Conservation (phyloP, 495 filamentous ascomycete genomes). For the Aspergillus nanangensis region DNA sequence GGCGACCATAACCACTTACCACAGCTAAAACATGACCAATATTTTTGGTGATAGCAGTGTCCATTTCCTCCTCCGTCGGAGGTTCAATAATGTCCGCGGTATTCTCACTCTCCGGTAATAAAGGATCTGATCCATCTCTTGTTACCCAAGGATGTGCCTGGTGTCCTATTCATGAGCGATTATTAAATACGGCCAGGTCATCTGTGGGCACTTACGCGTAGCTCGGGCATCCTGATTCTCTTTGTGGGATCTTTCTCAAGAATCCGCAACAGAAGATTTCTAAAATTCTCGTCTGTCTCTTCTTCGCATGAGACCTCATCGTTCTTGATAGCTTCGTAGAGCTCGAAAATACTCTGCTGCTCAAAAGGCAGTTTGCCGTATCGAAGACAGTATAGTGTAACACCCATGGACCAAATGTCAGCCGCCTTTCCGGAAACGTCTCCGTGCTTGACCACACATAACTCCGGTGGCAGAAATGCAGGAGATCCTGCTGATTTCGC, state of each 20-base stretch:
- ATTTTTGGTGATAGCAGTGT: conserved; percentile 83
- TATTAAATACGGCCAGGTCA: not conserved
- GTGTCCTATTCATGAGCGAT: conserved; percentile 10
- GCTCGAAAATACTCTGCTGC: conserved; percentile 68
- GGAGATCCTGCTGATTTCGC: conserved; percentile 93
- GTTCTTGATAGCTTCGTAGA: conserved; percentile 82
- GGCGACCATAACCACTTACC: conserved; percentile 47
- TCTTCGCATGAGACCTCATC: conserved; percentile 47
- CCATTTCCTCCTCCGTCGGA: conserved; percentile 85
- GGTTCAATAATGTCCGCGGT: conserved; percentile 70
- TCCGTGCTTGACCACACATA: conserved; percentile 86
- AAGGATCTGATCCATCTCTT: conserved; percentile 68
- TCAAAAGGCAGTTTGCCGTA: conserved; percentile 88
- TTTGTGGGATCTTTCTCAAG: conserved; percentile 74
- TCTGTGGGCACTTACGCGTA: conserved; percentile 58
- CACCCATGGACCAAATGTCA: conserved; percentile 98
- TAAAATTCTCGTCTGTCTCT: conserved; percentile 53
- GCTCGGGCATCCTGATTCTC: conserved; percentile 73
- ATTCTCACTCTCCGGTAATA: conserved; percentile 82
- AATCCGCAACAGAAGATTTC: conserved; percentile 61
- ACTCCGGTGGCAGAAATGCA: conserved; percentile 89
- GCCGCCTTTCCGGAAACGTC: conserved; percentile 84
- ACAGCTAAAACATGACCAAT: conserved; percentile 80
- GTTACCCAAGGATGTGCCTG: conserved; percentile 97
- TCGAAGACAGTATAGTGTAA: conserved; percentile 86